Percentiles rank a stretch among this genome's conserved stretches.
These are phyloP conservation scores for Paragyromitra xinjiangensis DNA, from an alignment of 495 filamentous ascomycete genomes.

Conservation along the genomic window DNA sequence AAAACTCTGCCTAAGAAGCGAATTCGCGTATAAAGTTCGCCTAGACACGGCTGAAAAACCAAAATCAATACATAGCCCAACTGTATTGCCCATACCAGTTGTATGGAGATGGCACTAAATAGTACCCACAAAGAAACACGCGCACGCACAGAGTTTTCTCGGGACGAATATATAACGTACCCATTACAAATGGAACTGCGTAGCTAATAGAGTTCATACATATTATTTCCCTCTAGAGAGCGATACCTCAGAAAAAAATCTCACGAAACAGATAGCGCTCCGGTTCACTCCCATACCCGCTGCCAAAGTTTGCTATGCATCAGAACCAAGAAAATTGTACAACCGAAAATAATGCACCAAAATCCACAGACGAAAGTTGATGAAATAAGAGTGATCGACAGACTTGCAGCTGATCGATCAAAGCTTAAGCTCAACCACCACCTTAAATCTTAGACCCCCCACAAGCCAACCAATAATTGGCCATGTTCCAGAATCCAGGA, in stretches of 20 bases:
- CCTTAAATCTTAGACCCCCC: too few species aligned
- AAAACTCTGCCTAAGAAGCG: neutral
- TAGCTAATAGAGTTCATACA: too few species aligned
- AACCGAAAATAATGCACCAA: too few species aligned
- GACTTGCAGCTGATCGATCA: too few species aligned
- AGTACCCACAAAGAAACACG: neutral
- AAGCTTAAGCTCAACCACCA: too few species aligned
- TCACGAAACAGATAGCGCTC: neutral
- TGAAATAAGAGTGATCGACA: too few species aligned
- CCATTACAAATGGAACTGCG: too few species aligned
- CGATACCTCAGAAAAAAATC: neutral
- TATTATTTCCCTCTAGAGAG: too few species aligned
- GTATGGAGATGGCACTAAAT: neutral
- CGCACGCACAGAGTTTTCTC: neutral
- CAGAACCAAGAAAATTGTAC: too few species aligned
- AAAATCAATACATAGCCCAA: neutral
- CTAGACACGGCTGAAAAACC: neutral
- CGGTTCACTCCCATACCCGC: neutral
- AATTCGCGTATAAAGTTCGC: neutral
- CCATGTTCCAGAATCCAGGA: too few species aligned
- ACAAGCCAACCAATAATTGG: too few species aligned
- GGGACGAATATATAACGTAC: neutral
- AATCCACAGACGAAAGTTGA: too few species aligned
- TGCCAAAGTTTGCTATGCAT: neutral
- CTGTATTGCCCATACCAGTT: neutral